Conservation (phyloP, 441 rosid species). For the Erodium texanum region DNA sequence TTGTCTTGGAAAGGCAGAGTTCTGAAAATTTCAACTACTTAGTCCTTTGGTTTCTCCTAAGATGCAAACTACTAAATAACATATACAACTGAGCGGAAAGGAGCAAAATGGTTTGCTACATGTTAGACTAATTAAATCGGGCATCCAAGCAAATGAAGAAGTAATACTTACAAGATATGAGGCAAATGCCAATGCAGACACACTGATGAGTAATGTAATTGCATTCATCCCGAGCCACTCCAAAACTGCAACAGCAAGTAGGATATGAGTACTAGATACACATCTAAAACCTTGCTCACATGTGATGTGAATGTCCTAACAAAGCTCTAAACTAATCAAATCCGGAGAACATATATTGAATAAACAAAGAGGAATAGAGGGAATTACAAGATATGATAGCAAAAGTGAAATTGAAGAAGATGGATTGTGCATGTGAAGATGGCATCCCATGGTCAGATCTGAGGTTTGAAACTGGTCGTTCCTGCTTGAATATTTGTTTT, state of each 20-base stretch:
- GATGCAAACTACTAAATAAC: no score
- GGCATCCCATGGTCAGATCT: conserved; percentile 98
- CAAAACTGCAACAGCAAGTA: conserved; percentile 32
- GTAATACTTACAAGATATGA: conserved; percentile 63
- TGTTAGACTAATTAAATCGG: no score
- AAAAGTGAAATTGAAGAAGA: conserved; percentile 52
- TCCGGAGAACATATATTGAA: neutral
- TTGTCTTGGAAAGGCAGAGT: no score
- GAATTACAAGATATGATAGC: conserved; percentile 41
- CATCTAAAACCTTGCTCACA: no score
- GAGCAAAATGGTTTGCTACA: no score
- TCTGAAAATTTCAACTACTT: no score
- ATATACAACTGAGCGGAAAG: no score
- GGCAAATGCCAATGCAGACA: conserved; percentile 39
- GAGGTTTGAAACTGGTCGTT: conserved; percentile 49
- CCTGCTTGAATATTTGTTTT: conserved; percentile 61
- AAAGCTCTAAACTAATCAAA: neutral
- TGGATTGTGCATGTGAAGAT: conserved; percentile 84
- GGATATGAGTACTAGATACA: neutral
- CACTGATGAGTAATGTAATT: conserved; percentile 31
- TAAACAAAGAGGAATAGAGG: neutral
- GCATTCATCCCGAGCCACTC: conserved; percentile 49
- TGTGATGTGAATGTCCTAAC: no score
- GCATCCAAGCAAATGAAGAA: no score
- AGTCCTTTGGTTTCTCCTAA: no score